Evolutionary conservation across 108 stramenopile genomes (phyloP).

Genomic region (Thalassiosira profunda): DNA sequence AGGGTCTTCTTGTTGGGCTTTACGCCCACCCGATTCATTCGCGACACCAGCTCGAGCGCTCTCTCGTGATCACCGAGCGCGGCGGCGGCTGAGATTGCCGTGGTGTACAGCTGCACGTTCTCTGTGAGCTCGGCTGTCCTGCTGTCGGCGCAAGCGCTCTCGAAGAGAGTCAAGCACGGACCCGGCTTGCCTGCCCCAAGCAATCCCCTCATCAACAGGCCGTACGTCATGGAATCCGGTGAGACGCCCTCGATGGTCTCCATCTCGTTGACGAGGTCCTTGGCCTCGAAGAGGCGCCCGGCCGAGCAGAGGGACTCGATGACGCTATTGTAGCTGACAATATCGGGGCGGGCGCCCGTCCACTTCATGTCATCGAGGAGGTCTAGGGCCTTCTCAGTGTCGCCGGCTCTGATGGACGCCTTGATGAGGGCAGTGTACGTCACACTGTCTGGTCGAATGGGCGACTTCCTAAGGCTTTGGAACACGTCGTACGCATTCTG

Average conservation of each 20-base stretch:
- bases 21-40: slow-evolving; percentile 83
- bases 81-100: slow-evolving; percentile 86
- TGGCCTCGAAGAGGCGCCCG: slow-evolving; percentile 61
- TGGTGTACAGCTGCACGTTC: slow-evolving; percentile 88
- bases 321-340: slow-evolving; percentile 77
- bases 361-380: slow-evolving; percentile 86
- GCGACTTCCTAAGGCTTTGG: slow-evolving; percentile 54
- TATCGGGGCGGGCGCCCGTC: slow-evolving; percentile 62
- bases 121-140: slow-evolving; percentile 75
- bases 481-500: slow-evolving; percentile 69
- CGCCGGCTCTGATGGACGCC: slow-evolving; percentile 61
- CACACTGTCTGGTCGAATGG: slow-evolving; percentile 73
- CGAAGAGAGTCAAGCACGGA: slow-evolving; percentile 81
- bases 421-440: slow-evolving; percentile 83
- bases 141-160: slow-evolving; percentile 71
- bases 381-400: slow-evolving; percentile 58
- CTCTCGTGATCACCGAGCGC: slow-evolving; percentile 74
- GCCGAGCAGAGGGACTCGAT: slow-evolving; percentile 72
- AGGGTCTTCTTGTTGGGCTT: slow-evolving; percentile 88
- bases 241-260: slow-evolving; percentile 61
- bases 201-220: slow-evolving; percentile 82
- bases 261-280: slow-evolving; percentile 81
- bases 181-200: slow-evolving; percentile 73
- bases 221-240: slow-evolving; percentile 89
- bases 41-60: slow-evolving; percentile 75